These are phyloP conservation scores for Zygosaccharomyces pseudobailii DNA, from an alignment of 1,139 yeast genomes.

Conservation along the genomic window DNA sequence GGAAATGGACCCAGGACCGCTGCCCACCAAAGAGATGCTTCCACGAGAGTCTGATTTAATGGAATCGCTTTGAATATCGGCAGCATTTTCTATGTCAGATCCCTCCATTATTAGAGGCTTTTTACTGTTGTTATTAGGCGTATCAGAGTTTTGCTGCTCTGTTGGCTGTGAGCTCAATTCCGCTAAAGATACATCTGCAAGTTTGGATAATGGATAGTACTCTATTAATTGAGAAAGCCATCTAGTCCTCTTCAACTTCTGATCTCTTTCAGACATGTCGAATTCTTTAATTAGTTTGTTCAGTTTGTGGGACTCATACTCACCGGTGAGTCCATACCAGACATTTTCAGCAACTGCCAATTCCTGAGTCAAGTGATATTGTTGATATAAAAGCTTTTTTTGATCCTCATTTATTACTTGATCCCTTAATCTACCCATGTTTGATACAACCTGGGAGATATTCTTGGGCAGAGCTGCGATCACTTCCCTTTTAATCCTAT, in stretches of 20 bases:
- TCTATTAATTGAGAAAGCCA: conserved; percentile 92
- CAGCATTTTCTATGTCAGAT: background rate
- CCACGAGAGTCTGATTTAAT: background rate
- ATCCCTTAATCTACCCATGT: conserved; percentile 62
- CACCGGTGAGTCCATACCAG: conserved; percentile 60
- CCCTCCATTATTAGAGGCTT: background rate
- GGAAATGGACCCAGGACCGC: conserved; percentile 91
- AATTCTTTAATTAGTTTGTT: conserved; percentile 62
- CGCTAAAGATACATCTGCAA: conserved; percentile 39
- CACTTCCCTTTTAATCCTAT: conserved; percentile 72
- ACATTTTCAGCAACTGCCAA: conserved; percentile 16
- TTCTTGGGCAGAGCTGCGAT: conserved; percentile 61
- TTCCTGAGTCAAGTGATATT: conserved; percentile 13
- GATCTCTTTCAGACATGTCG: conserved; percentile 48
- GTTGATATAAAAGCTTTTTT: conserved; percentile 17
- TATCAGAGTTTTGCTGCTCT: background rate
- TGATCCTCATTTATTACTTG: conserved; percentile 53
- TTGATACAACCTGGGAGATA: conserved; percentile 62
- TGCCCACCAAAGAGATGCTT: conserved; percentile 72
- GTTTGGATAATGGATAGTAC: conserved; percentile 70
- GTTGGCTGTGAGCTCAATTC: conserved; percentile 18
- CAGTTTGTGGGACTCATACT: conserved; percentile 53
- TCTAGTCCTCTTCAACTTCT: conserved; percentile 58
- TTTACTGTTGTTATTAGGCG: background rate
- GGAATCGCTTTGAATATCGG: background rate